These are phyloP conservation scores for Ensete ventricosum DNA, from an alignment of 176 grass and related monocot species.

Conservation along the genomic window DNA sequence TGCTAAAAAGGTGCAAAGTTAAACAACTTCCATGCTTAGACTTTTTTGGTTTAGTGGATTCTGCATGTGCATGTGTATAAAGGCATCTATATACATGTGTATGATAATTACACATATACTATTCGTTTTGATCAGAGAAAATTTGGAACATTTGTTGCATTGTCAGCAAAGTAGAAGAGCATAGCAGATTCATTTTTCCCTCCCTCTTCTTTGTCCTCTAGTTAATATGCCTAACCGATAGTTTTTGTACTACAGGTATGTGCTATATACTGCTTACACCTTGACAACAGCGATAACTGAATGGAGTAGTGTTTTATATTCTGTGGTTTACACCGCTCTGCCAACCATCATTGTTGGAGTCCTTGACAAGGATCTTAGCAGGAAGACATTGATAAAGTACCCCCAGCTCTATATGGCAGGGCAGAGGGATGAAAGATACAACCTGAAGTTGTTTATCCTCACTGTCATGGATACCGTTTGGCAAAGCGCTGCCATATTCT, in stretches of 20 bases:
- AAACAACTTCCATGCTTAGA: too few relatives aligned
- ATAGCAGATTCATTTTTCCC: too few relatives aligned
- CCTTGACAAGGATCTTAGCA: slow-evolving; percentile 80
- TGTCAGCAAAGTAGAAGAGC: too few relatives aligned
- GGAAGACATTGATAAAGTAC: slow-evolving; percentile 70
- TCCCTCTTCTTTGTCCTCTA: too few relatives aligned
- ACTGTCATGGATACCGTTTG: slow-evolving; percentile 70
- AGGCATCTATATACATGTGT: too few relatives aligned
- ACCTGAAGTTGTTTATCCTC: slow-evolving; percentile 69
- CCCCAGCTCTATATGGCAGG: slow-evolving; percentile 71
- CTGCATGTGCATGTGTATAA: too few relatives aligned
- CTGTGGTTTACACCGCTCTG: slow-evolving; percentile 78
- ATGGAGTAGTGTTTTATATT: slow-evolving; percentile 87
- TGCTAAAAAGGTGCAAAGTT: too few relatives aligned
- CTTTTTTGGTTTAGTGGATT: too few relatives aligned
- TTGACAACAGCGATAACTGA: slow-evolving; percentile 81
- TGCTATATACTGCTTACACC: slow-evolving; percentile 84
- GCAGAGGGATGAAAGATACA: slow-evolving; percentile 86
- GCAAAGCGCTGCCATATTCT: slow-evolving; percentile 81
- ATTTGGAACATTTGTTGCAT: too few relatives aligned
- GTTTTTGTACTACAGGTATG: slow-evolving; percentile 49
- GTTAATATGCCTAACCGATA: slow-evolving; percentile 7
- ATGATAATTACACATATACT: slow-evolving; percentile 3
- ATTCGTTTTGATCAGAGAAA: neutral
- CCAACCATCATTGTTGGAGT: slow-evolving; percentile 80